phyloP scores from a whole-genome alignment of 495 filamentous ascomycete genomes.

The Lepraria neglecta region DNA sequence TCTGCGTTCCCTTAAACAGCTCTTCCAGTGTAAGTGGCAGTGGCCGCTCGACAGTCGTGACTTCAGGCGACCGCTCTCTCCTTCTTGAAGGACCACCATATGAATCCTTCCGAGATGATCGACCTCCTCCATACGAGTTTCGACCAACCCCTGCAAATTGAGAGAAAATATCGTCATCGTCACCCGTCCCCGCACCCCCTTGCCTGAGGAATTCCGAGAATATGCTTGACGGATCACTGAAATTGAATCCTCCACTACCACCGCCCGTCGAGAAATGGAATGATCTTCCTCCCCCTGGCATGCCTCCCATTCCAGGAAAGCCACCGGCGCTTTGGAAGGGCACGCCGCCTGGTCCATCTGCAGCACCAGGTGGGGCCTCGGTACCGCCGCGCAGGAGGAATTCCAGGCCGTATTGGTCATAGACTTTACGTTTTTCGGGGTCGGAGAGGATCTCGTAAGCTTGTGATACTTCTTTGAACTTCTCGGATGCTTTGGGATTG shows the following conservation, averaged over 20 bases:
- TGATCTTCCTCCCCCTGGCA: constrained; percentile 50
- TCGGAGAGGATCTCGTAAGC: constrained; percentile 97
- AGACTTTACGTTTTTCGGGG: constrained; percentile 92
- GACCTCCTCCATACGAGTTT: constrained; percentile 37
- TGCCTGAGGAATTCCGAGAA: constrained; percentile 72
- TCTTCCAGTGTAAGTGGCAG: constrained; percentile 80
- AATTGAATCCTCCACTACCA: constrained; percentile 45
- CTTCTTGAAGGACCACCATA: constrained; percentile 37
- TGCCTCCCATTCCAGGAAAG: constrained; percentile 49
- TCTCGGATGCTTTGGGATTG: constrained; percentile 73
- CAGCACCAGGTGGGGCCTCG: constrained; percentile 55
- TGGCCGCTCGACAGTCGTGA: constrained; percentile 81
- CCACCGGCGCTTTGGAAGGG: constrained; percentile 28
- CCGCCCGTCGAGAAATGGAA: constrained; percentile 69
- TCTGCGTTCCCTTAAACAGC: constrained; percentile 72
- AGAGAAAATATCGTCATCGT: constrained; percentile 51
- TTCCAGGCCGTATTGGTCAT: constrained; percentile 92
- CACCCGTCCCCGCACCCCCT: constrained; percentile 44
- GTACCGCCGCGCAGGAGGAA: constrained; percentile 81
- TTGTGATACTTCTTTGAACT: constrained; percentile 93
- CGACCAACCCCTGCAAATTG: constrained; percentile 38
- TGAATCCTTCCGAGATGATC: constrained; percentile 21
- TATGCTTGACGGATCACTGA: constrained; percentile 70
- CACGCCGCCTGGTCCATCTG: constrained; percentile 49
- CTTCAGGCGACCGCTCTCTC: constrained; percentile 64